phyloP scores from a whole-genome alignment of 2,329 filamentous ascomycete genomes.

The Fusarium aywerte region DNA sequence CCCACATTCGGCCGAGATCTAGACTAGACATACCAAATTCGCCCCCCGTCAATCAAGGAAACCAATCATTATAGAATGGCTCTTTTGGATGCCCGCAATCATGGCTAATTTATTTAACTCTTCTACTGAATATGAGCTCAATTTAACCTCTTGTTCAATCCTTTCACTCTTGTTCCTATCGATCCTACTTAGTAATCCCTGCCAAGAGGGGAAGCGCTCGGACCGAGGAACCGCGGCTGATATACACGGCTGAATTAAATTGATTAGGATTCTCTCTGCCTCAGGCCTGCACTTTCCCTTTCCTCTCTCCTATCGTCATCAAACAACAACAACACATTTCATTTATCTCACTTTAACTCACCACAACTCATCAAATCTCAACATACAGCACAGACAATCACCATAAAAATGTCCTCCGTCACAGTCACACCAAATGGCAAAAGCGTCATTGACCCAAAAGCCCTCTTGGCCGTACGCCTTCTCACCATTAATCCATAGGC shows the following conservation, averaged over 20 bases:
- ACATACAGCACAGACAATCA: too few species aligned
- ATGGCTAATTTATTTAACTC: too few species aligned
- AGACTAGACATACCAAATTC: fast-evolving
- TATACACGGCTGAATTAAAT: constrained; percentile 18
- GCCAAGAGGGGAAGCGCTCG: background rate
- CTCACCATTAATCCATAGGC: background rate
- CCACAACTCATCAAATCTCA: background rate
- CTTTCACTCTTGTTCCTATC: background rate
- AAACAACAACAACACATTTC: constrained; percentile 4
- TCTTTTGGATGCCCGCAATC: too few species aligned
- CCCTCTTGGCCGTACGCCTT: background rate
- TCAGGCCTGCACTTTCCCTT: constrained; percentile 7
- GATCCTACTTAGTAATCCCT: background rate
- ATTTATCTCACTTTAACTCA: background rate
- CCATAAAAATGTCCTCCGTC: background rate
- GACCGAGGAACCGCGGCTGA: constrained; percentile 21
- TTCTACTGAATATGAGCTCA: background rate
- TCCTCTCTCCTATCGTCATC: constrained; percentile 14
- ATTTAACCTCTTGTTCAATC: background rate
- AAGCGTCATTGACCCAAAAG: constrained; percentile 6
- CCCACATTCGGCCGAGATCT: background rate
- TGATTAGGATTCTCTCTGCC: background rate
- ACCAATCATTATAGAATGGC: too few species aligned
- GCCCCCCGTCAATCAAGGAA: too few species aligned
- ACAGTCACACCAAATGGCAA: background rate